phyloP scores from a whole-genome alignment of 208 protist species.

The Trypanosoma mega region DNA sequence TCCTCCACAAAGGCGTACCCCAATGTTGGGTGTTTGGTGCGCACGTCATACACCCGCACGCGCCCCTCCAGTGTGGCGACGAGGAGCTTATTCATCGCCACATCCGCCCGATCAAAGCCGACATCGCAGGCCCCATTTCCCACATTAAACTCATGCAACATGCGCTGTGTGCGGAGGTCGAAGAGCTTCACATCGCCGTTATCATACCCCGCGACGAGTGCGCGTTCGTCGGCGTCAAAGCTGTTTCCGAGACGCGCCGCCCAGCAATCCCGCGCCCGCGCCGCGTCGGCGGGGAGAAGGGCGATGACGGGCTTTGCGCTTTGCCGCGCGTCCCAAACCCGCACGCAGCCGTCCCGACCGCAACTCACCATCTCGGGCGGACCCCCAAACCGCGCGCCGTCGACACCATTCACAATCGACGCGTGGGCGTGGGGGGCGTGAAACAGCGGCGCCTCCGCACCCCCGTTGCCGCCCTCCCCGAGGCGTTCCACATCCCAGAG shows the following conservation, averaged over 20 bases:
- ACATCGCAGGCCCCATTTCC: constrained; percentile 91
- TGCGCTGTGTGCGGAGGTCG: constrained; percentile 88
- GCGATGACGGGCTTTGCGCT: constrained; percentile 71
- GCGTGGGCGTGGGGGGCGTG: constrained; percentile 81
- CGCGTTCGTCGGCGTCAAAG: constrained; percentile 83
- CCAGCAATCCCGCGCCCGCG: constrained; percentile 91
- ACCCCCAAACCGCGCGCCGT: constrained; percentile 83
- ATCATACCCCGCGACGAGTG: constrained; percentile 92
- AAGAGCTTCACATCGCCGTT: constrained; percentile 96
- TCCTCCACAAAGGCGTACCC: constrained; percentile 90
- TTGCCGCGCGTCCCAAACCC: constrained; percentile 94
- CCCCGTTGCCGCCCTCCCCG: neutral
- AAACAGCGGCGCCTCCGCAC: constrained; percentile 38
- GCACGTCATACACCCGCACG: constrained; percentile 86
- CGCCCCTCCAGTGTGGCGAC: constrained; percentile 86
- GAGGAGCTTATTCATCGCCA: constrained; percentile 94
- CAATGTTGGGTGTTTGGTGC: constrained; percentile 80
- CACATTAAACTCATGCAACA: constrained; percentile 93
- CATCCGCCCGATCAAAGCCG: constrained; percentile 92
- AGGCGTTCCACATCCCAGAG: constrained; percentile 84
- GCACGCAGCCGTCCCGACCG: constrained; percentile 88
- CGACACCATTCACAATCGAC: constrained; percentile 93
- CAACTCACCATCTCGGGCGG: constrained; percentile 89
- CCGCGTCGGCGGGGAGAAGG: constrained; percentile 70
- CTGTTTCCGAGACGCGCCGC: constrained; percentile 93